Evolutionary conservation across 2,329 filamentous ascomycete species (phyloP).

Genomic region (Pseudopithomyces maydicus): DNA sequence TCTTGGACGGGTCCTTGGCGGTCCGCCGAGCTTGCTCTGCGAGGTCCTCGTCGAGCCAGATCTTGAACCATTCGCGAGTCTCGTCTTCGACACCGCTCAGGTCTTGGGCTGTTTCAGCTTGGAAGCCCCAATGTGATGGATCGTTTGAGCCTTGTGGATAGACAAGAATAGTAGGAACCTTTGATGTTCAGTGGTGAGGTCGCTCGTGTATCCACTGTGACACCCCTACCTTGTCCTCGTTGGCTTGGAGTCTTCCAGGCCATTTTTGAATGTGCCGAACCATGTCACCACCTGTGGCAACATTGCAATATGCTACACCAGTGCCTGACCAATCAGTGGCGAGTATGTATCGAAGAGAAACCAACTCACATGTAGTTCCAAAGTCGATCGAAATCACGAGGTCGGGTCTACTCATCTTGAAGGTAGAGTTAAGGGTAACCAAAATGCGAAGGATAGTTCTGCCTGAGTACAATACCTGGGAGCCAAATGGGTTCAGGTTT

Average conservation of each 20-base stretch:
- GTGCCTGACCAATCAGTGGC: conserved; percentile 6
- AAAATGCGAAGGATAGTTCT: not conserved
- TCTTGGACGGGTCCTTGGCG: conserved; percentile 12
- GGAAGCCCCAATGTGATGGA: conserved; percentile 56
- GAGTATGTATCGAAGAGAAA: not conserved
- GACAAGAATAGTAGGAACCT: conserved; percentile 53
- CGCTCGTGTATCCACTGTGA: too few relatives aligned
- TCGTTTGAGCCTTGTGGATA: conserved; percentile 46
- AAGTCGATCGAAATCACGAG: conserved; percentile 17
- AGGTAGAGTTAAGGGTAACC: not conserved
- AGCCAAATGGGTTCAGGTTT: too few relatives aligned
- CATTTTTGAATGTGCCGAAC: conserved; percentile 48
- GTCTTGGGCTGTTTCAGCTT: conserved; percentile 43
- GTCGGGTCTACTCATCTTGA: conserved; percentile 8
- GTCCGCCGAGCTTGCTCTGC: conserved; percentile 28
- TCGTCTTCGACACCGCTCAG: conserved; percentile 46
- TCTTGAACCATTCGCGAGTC: conserved; percentile 59
- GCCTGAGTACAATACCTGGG: too few relatives aligned
- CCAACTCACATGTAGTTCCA: conserved; percentile 18
- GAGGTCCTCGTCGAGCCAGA: conserved; percentile 55
- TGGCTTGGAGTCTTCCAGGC: conserved; percentile 54
- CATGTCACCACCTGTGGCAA: conserved; percentile 15
- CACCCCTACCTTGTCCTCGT: conserved; percentile 57
- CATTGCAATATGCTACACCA: conserved; percentile 28
- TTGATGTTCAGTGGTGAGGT: not conserved